Conservation (phyloP, 495 filamentous ascomycete genomes). For the Penicillium salamii region DNA sequence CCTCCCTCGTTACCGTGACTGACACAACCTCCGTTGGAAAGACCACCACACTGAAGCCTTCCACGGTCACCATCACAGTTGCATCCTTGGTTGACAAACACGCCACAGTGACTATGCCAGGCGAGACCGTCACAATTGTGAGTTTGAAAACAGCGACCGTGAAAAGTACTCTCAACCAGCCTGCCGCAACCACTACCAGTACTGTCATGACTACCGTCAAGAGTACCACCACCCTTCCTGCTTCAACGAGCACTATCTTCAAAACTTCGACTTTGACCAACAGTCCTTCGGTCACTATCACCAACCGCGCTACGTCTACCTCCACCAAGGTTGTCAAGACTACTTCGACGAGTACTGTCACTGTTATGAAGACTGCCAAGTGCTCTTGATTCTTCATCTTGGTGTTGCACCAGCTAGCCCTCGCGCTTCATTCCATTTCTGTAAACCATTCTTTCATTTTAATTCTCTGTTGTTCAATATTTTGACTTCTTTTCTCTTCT, state of each 20-base stretch:
- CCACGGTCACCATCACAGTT: slow-evolving; percentile 1
- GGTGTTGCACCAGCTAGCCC: too few relatives aligned
- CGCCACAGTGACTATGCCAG: background rate
- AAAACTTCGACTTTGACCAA: slow-evolving; percentile 10
- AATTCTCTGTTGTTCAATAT: too few relatives aligned
- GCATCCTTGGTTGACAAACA: background rate
- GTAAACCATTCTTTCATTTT: too few relatives aligned
- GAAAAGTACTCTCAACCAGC: slow-evolving; percentile 2
- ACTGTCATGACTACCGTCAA: slow-evolving; percentile 5
- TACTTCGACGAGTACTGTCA: slow-evolving; percentile 9
- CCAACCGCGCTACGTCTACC: slow-evolving; percentile 7
- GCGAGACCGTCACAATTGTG: background rate
- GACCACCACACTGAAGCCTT: slow-evolving; percentile 7
- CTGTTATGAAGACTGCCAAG: slow-evolving; percentile 10
- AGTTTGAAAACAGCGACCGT: slow-evolving; percentile 3
- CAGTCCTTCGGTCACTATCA: slow-evolving; percentile 9
- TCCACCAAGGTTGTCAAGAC: slow-evolving; percentile 10
- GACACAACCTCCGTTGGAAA: slow-evolving; percentile 7
- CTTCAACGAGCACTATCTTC: slow-evolving; percentile 6
- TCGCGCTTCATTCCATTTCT: too few relatives aligned
- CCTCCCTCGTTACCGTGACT: background rate
- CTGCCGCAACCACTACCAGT: background rate
- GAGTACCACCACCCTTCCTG: slow-evolving; percentile 8
- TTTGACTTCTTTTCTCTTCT: too few relatives aligned
- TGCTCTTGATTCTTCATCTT: slow-evolving; percentile 1